Conservation (phyloP, 2,329 filamentous ascomycete species). For the Raffaelea ambrosiae region DNA sequence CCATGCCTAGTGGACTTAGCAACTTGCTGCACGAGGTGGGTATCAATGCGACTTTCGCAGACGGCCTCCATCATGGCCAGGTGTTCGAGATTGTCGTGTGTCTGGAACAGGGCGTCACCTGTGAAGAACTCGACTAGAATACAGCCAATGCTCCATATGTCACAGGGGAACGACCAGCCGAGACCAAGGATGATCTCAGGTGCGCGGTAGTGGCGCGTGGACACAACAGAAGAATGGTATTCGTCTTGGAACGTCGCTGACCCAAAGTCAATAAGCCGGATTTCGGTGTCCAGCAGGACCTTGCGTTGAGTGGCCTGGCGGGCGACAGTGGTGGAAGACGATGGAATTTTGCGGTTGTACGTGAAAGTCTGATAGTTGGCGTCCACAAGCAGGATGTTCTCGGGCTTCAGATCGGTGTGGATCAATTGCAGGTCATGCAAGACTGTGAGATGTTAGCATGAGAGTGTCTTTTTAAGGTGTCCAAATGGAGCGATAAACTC, state of each 20-base stretch:
- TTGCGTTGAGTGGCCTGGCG: constrained; percentile 55
- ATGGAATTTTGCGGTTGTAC: constrained; percentile 61
- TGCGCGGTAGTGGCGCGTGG: constrained; percentile 60
- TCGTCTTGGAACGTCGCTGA: constrained; percentile 66
- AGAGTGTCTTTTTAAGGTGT: too few species aligned
- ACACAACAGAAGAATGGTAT: constrained; percentile 64
- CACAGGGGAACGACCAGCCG: constrained; percentile 63
- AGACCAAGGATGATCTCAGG: constrained; percentile 64
- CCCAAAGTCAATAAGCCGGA: constrained; percentile 62
- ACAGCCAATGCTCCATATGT: constrained; percentile 68
- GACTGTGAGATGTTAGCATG: constrained; percentile 44
- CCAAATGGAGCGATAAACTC: too few species aligned
- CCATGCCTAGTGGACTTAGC: constrained; percentile 49
- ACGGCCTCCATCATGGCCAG: constrained; percentile 70
- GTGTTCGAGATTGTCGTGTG: constrained; percentile 64
- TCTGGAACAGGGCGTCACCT: constrained; percentile 63
- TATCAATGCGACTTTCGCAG: constrained; percentile 50
- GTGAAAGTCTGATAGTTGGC: constrained; percentile 61
- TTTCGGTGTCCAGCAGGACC: constrained; percentile 60
- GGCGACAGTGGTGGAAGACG: constrained; percentile 51
- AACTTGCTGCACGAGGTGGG: constrained; percentile 47
- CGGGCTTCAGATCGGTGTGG: constrained; percentile 72
- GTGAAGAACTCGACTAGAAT: constrained; percentile 67
- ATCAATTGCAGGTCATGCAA: constrained; percentile 95
- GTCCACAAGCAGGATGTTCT: constrained; percentile 61